Conservation (phyloP, 805 yeast genomes). For the Saccharomycopsis schoenii region DNA sequence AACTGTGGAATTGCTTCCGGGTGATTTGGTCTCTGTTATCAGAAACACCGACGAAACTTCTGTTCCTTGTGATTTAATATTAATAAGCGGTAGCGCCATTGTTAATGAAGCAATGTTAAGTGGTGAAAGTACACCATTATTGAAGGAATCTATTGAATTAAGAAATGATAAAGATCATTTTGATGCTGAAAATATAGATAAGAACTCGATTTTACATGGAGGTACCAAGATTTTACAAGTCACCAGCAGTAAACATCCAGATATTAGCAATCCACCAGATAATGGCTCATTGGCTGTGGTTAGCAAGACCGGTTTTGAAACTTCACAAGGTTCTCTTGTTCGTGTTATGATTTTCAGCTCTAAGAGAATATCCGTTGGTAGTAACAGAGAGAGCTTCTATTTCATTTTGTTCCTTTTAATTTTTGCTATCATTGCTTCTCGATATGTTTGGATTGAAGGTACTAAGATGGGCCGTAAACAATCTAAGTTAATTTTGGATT, state of each 20-base stretch:
- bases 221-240: conserved; percentile 96
- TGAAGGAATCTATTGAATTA: conserved; percentile 81
- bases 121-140: conserved; percentile 94
- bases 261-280: conserved; percentile 67
- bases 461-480: conserved; percentile 91
- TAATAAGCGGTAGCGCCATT: conserved; percentile 84
- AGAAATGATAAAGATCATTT: conserved; percentile 65
- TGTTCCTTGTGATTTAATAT: conserved; percentile 83
- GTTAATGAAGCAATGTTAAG: conserved; percentile 98
- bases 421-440: conserved; percentile 90
- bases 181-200: conserved; percentile 76
- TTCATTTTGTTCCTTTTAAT: conserved; percentile 82
- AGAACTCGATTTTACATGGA: conserved; percentile 82
- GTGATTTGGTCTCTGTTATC: conserved; percentile 78
- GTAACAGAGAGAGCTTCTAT: conserved; percentile 80
- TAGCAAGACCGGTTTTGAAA: conserved; percentile 93
- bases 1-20: conserved; percentile 77
- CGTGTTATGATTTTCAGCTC: conserved; percentile 96
- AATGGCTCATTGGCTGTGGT: conserved; percentile 87
- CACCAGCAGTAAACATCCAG: conserved; percentile 34
- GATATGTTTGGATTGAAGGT: conserved; percentile 99
- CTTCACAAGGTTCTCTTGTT: conserved; percentile 94
- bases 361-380: conserved; percentile 90
- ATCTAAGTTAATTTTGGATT: conserved; percentile 86
- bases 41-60: conserved; percentile 90